Conservation (phyloP, 23 red algal species). For the Chondrus crispus region DNA sequence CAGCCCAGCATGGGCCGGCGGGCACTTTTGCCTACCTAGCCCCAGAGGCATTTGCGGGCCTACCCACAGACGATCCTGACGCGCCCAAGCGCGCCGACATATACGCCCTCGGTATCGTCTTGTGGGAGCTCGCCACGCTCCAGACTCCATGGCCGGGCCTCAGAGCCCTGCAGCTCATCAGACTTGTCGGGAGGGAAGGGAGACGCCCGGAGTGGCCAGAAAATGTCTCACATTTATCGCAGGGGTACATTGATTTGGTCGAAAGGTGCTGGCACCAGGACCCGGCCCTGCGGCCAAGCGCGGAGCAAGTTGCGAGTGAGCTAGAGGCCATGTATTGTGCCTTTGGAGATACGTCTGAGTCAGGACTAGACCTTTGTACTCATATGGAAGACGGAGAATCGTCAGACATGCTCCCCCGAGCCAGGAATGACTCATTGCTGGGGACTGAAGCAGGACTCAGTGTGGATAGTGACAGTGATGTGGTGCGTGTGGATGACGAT, state of each 20-base stretch:
- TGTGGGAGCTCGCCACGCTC: conserved; percentile 78
- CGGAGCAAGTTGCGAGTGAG: neutral
- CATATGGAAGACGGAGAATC: too few relatives aligned
- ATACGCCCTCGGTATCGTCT: conserved; percentile 77
- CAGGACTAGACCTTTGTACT: too few relatives aligned
- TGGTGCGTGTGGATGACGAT: too few relatives aligned
- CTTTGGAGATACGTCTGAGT: too few relatives aligned
- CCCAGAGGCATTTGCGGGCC: conserved; percentile 62
- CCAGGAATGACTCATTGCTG: too few relatives aligned
- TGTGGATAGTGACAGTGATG: too few relatives aligned
- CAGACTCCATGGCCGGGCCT: conserved; percentile 23
- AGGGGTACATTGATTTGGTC: conserved; percentile 11
- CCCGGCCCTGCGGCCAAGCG: neutral
- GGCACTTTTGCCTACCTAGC: conserved; percentile 90
- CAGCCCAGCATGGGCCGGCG: conserved; percentile 15
- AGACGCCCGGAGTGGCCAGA: neutral
- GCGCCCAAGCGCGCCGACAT: conserved; percentile 65
- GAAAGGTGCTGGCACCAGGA: conserved; percentile 55
- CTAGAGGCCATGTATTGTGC: conserved; percentile 3
- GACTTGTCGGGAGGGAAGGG: conserved; percentile 9
- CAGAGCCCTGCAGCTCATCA: conserved; percentile 20
- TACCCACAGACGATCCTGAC: conserved; percentile 21
- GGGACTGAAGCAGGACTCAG: too few relatives aligned
- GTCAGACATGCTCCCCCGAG: too few relatives aligned
- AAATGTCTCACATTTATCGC: neutral